A percentile compares a stretch with the other conserved stretches of the same genome.
phyloP scores from a whole-genome alignment of 176 grass and related monocot species.

The Puya raimondii region DNA sequence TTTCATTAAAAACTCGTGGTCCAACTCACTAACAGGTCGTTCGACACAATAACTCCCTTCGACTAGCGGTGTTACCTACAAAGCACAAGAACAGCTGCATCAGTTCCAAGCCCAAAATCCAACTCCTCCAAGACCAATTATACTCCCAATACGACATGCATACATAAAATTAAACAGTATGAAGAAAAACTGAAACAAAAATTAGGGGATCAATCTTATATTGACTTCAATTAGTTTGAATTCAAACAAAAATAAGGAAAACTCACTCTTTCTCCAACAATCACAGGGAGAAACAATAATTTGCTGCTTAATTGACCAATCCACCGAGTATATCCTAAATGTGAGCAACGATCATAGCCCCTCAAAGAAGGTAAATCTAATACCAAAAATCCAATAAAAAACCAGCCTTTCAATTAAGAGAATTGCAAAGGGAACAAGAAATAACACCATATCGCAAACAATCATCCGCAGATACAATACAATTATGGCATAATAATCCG shows the following conservation, averaged over 20 bases:
- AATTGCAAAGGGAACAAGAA: neutral
- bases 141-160: neutral
- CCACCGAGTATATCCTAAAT: neutral
- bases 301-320: neutral
- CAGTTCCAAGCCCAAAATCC: neutral
- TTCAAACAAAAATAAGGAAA: neutral
- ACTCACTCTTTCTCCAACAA: neutral
- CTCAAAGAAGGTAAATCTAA: neutral
- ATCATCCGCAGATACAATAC: neutral
- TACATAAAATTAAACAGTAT: neutral
- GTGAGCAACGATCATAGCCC: neutral
- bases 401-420: too few relatives aligned
- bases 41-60: neutral
- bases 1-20: slow-evolving; percentile 7
- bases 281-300: neutral
- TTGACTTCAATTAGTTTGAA: neutral
- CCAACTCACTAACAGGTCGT: neutral
- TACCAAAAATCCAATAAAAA: neutral
- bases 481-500: neutral
- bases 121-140: neutral
- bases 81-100: neutral
- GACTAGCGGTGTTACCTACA: slow-evolving; percentile 8
- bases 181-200: neutral
- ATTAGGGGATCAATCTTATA: too few relatives aligned
- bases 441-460: neutral